Base-by-base conservation (phyloP, 2,329 filamentous ascomycete genomes). In the Juglanconis oblonga region DNA sequence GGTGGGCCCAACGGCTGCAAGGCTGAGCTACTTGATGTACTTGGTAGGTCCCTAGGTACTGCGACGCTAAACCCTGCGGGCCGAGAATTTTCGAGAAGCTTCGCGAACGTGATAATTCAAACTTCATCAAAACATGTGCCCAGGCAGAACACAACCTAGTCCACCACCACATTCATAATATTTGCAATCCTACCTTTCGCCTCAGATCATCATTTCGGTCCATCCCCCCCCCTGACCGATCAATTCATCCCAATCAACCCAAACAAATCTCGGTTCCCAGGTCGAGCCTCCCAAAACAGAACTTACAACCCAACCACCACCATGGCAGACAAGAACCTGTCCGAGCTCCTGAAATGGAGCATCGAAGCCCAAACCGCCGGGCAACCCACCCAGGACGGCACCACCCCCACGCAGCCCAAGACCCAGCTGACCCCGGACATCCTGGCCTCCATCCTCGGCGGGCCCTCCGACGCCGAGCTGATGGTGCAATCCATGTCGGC, bases 401-500 rank as follows among this genome's bases (percentile, higher is more conserved):
- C 59, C 9, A 24, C 68, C 38, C 64, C 70, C 64, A 63, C 72
- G 38, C 66, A 70, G n/a, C 71, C 68, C 62, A 72, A 74, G 63
- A 67, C 70, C 42, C 69, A 78, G 59, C 80, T 95, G 65, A 87
- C 87, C 69, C 82, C 89, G 14, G 87, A 92, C 59, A 81, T 88
- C 60, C 81, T 97, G 62, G 84, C 85, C 48, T 81, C 89, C 13
- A 81, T 97, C 58, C 83, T 96, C 70, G 92, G 92, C 74, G 92
- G 90, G 0, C 91, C 91, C 47, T 92, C 89, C 2, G 94, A 99
- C 64, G 92, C 95, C 29, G 92, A 98, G 63, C 84, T 96, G 56
- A 98, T 99, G 95, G 86, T 86, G 68, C 86, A 89, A 55, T 83
- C 90, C 64, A 96, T 99, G 87, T 82, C 83, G 33, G 86, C 90